Base-by-base conservation (phyloP, 2,329 filamentous ascomycete species). In the Diplocarpon mali region DNA sequence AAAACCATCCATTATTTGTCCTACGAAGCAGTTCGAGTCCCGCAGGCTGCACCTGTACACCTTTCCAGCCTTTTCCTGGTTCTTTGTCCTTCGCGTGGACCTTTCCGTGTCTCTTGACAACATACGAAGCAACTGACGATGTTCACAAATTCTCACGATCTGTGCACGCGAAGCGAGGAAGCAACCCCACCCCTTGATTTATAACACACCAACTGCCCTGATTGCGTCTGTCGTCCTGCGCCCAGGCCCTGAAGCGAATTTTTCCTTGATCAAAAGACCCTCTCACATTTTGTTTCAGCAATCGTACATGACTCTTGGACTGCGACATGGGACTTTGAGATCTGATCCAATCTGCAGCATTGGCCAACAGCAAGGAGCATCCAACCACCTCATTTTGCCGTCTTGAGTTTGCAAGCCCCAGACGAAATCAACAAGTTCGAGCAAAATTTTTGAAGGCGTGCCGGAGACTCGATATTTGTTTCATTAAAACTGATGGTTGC, bases 161-260 rank as follows among this genome's bases (percentile, higher is more conserved):
- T 16, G 24, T 7, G 28, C 38, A 39, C 38, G 41, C 10, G 27
- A 47, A 47, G 48, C 48, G 48, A 50, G 40, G 40, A 45, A 38
- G 13, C 28, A 13, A 5, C 44, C n/a, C 35, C 15, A 10, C 24
- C 30, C 24, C 15, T 34, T 37, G 27, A 29, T 24, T 3, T 24
- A 7, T 24, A 20, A 37, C 43, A 35, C 27, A 9, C 28, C 38
- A 28, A 36, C 24, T 24, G 20, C 32, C 41, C 24, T 9, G n/a
- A 16, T 11, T 13, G 24, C 35, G 30, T 30, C 24, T n/a, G 38
- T 6, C 15, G 24, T 24, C 35, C 42, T 31, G 32, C 36, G 7
- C 28, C 42, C 17, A 35, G 7, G 11, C 7, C 3, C 20, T 7
- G 20, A 24, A 7, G 20, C 20, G 20, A 4, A 24, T 24, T 3